phyloP scores from a whole-genome alignment of 106 monocot genomes.

The Iris macrosiphon region DNA sequence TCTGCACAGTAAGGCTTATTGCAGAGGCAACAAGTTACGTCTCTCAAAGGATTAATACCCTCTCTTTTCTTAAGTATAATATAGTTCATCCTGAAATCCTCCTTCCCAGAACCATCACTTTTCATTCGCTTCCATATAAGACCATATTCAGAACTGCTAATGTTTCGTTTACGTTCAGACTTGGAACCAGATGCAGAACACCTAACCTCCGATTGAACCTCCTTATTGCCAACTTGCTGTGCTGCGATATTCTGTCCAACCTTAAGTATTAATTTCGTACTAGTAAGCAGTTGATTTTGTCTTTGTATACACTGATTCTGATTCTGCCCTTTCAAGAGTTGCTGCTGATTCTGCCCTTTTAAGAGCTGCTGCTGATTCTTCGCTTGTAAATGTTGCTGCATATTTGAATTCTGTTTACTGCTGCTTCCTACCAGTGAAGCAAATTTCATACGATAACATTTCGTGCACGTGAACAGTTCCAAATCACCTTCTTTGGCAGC shows the following conservation, averaged over 20 bases:
- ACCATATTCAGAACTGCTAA: constrained; percentile 30
- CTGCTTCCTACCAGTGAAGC: constrained; percentile 7
- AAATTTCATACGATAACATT: constrained; percentile 27
- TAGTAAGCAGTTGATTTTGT: no score
- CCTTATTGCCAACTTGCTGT: constrained; percentile 3
- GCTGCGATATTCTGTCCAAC: background rate
- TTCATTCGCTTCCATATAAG: constrained; percentile 66
- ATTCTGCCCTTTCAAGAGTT: background rate
- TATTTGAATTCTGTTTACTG: constrained; percentile 14
- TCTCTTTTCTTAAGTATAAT: constrained; percentile 45
- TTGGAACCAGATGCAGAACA: constrained; percentile 4
- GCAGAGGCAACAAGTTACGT: constrained; percentile 53
- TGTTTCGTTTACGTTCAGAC: constrained; percentile 26
- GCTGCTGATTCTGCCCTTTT: constrained; percentile 1
- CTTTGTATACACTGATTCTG: no score
- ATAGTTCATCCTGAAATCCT: constrained; percentile 50
- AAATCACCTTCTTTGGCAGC: constrained; percentile 10
- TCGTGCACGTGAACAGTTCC: constrained; percentile 34
- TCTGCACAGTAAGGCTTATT: constrained; percentile 47
- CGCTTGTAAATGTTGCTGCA: constrained; percentile 13
- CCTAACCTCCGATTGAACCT: constrained; percentile 10
- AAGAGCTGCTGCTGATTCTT: no score
- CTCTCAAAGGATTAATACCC: constrained; percentile 10
- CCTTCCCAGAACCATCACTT: constrained; percentile 15
- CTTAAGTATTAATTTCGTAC: constrained; percentile 3